Base-by-base conservation (phyloP, 2,329 filamentous ascomycete genomes). In the Coleophoma crateriformis region DNA sequence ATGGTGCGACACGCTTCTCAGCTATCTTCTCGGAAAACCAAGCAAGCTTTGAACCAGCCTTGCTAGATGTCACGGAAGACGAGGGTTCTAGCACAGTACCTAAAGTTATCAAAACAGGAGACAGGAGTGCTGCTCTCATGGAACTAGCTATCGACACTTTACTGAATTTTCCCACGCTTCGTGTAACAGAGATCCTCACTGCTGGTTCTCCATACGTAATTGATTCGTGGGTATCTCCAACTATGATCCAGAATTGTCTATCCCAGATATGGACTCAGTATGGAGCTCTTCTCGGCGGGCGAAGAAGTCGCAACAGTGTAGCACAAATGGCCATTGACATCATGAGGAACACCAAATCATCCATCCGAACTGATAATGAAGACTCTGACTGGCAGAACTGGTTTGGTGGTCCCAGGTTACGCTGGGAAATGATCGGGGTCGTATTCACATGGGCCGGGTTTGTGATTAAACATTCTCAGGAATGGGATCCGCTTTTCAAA, bases 71-170 rank as follows among this genome's bases (percentile, higher is more conserved):
- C 2, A 17, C 35, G 13, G 35, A 38, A 17, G 35, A 14, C 35
- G 35, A 38, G 15, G 7, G 7, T n/a, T 14, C 13, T 38, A 17
- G 14, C 14, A 38, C 6, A 38, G 14, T 8, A 12, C 14, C 35
- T 17, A 12, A 13, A 38, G 11, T 14, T 4, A 38, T 7, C 7
- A 38, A n/a, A 14, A 38, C 7, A 7, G 35, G 7, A 14, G 35
- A 38, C 14, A 14, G 7, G 7, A 17, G 15, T 14, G 14, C 20
- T 27, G 41, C 42, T 6, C 46, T 37, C 11, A 46, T 43, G 10
- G 51, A 53, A 20, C 33, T 50, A 14, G 51, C 48, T 37, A 50
- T 53, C 5, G 19, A 40, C 10, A 53, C 51, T 3, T 19, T 53
- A 19, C 10, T 50, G 34, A 27, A 41, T 12, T 53, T 53, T 33